Percentiles rank a stretch among this genome's conserved stretches.
phyloP scores from a whole-genome alignment of 2,329 filamentous ascomycete species.

The Rhinocladiella mackenziei region DNA sequence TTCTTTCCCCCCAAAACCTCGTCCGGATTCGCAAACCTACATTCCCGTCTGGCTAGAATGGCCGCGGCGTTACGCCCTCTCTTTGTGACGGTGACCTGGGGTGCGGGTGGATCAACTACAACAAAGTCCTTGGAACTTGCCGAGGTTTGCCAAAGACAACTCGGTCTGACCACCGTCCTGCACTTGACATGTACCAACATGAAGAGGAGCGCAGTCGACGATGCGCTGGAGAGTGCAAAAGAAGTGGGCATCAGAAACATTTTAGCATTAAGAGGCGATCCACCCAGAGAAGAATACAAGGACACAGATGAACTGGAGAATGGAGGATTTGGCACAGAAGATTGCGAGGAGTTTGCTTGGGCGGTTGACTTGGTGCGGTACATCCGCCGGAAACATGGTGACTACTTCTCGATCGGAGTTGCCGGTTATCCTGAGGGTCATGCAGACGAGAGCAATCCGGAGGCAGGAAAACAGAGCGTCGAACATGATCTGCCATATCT shows the following conservation, averaged over 20 bases:
- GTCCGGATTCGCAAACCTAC: slow-evolving; percentile 92
- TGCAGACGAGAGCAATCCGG: slow-evolving; percentile 83
- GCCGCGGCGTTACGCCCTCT: slow-evolving; percentile 82
- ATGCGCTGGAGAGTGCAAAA: slow-evolving; percentile 86
- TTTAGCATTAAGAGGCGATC: slow-evolving; percentile 84
- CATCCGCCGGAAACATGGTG: slow-evolving; percentile 77
- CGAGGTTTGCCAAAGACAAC: slow-evolving; percentile 87
- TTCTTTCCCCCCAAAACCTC: slow-evolving; percentile 98
- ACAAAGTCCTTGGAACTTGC: slow-evolving; percentile 89
- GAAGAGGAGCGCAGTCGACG: slow-evolving; percentile 79
- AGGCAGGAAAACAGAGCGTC: slow-evolving; percentile 58
- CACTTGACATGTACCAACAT: slow-evolving; percentile 98
- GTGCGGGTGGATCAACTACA: slow-evolving; percentile 87
- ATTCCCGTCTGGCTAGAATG: slow-evolving; percentile 92
- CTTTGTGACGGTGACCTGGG: slow-evolving; percentile 98
- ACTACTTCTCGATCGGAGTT: slow-evolving; percentile 95
- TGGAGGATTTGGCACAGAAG: slow-evolving; percentile 40
- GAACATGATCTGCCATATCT: slow-evolving; percentile 74
- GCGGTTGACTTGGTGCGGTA: slow-evolving; percentile 86
- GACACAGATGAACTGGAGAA: slow-evolving; percentile 51
- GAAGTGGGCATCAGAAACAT: slow-evolving; percentile 90
- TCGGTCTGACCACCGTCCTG: slow-evolving; percentile 89
- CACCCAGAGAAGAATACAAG: slow-evolving; percentile 84
- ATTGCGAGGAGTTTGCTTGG: slow-evolving; percentile 72
- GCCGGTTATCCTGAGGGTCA: slow-evolving; percentile 95